phyloP scores from a whole-genome alignment of 1,284 basidiomycete genomes.

The Trichosporon ovoides region DNA sequence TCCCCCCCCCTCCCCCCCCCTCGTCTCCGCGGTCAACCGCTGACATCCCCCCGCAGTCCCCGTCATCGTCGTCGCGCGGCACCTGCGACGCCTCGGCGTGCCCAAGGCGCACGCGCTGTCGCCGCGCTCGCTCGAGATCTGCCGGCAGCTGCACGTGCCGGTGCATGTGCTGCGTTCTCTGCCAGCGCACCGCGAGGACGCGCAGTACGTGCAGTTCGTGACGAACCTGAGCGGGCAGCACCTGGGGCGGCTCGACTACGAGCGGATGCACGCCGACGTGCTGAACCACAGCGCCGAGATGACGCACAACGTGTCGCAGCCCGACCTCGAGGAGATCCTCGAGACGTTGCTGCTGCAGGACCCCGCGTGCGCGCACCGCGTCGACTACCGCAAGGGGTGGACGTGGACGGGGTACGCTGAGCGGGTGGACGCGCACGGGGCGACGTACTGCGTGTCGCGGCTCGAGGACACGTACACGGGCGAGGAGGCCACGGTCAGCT shows the following conservation, averaged over 20 bases:
- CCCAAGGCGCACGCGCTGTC: constrained; percentile 29
- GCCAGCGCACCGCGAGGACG: constrained; percentile 23
- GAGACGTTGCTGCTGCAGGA: constrained; percentile 17
- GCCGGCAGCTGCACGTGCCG: constrained; percentile 22
- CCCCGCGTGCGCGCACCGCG: constrained; percentile 2
- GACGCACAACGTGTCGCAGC: constrained; percentile 30
- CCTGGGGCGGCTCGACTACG: constrained; percentile 24
- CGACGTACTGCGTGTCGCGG: constrained; percentile 16
- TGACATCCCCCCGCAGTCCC: constrained; percentile 17
- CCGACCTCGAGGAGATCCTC: constrained; percentile 25
- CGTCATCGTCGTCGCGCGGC: constrained; percentile 24
- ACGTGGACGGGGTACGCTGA: constrained; percentile 25
- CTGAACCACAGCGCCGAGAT: constrained; percentile 27
- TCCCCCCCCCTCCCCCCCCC: neutral
- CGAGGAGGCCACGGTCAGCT: constrained; percentile 18
- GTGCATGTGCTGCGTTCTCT: constrained; percentile 17
- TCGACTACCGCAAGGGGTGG: constrained; percentile 26
- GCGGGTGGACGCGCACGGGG: constrained; percentile 10
- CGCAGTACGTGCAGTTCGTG: constrained; percentile 24
- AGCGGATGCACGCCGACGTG: constrained; percentile 22
- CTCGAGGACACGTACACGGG: constrained; percentile 27
- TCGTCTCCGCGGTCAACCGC: neutral
- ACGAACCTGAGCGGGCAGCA: constrained; percentile 23
- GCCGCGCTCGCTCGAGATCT: constrained; percentile 26
- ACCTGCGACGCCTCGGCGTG: constrained; percentile 23